Conservation (phyloP, 805 yeast genomes). For the Candida jianshihensis region DNA sequence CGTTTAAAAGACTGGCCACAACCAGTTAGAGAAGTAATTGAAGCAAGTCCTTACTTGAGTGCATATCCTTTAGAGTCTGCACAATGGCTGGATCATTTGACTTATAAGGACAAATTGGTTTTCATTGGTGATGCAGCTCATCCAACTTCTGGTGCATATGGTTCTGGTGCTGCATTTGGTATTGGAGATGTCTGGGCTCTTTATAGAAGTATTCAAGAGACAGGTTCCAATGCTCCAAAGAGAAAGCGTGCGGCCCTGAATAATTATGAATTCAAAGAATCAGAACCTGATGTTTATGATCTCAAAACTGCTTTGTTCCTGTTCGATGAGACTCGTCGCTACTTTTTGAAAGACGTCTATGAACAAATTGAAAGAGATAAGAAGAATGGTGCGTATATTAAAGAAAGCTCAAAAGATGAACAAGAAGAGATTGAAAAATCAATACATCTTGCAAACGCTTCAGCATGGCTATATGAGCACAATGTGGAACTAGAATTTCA, state of each 20-base stretch:
- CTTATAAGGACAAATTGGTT: background rate
- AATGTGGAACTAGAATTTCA: slow-evolving; percentile 2
- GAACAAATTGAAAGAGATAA: background rate
- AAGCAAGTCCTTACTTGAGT: background rate
- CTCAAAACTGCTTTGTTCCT: background rate
- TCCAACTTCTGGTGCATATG: slow-evolving; percentile 5
- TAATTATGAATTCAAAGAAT: background rate
- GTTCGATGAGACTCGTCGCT: slow-evolving; percentile 2
- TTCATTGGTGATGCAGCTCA: slow-evolving; percentile 5
- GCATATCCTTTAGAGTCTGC: slow-evolving; percentile 3
- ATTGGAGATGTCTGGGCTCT: slow-evolving; percentile 3
- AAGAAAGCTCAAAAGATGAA: background rate
- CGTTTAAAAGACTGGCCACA: background rate
- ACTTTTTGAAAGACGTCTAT: slow-evolving; percentile 2
- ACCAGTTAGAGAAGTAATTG: background rate
- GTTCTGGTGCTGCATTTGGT: slow-evolving; percentile 3
- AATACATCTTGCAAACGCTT: background rate
- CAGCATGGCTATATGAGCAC: slow-evolving; percentile 1
- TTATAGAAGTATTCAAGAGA: slow-evolving; percentile 1
- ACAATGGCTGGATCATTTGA: slow-evolving; percentile 1
- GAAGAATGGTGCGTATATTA: background rate
- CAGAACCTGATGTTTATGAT: background rate
- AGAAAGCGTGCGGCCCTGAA: background rate
- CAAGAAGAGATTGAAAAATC: background rate
- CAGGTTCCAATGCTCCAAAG: background rate